phyloP scores from a whole-genome alignment of 495 filamentous ascomycete genomes.

The Elasticomyces elasticus region DNA sequence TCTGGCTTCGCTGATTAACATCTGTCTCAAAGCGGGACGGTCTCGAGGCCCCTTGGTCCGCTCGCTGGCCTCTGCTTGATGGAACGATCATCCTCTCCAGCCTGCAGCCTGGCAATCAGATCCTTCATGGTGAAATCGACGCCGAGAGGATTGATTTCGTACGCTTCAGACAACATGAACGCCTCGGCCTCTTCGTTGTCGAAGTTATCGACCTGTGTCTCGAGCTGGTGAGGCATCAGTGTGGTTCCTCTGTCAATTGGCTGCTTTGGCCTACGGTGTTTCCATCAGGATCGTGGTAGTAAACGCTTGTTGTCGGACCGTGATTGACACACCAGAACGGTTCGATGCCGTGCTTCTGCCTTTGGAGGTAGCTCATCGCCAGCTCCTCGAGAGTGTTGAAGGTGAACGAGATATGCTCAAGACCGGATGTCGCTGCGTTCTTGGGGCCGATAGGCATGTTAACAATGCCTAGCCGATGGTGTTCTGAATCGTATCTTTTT shows the following conservation, averaged over 20 bases:
- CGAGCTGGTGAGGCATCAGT: constrained; percentile 20
- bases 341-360: constrained; percentile 30
- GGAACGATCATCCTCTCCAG: constrained; percentile 26
- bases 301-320: constrained; percentile 36
- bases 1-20: too few species aligned
- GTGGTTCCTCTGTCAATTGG: not conserved
- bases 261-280: constrained; percentile 22
- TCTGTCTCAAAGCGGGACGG: not conserved
- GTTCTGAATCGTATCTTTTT: too few species aligned
- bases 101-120: constrained; percentile 26
- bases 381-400: constrained; percentile 10
- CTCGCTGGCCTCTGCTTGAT: constrained; percentile 29
- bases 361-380: constrained; percentile 26
- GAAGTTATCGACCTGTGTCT: constrained; percentile 40
- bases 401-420: constrained; percentile 20
- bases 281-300: constrained; percentile 40
- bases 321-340: constrained; percentile 41
- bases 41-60: constrained; percentile 17
- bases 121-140: constrained; percentile 35
- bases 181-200: constrained; percentile 31
- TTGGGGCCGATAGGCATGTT: not conserved
- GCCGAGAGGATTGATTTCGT: constrained; percentile 30
- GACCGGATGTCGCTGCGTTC: constrained; percentile 24
- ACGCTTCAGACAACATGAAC: constrained; percentile 26
- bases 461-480: constrained; percentile 26